Conservation (phyloP, 225 moss, liverwort and hornwort genomes). For the Asterella californica region DNA sequence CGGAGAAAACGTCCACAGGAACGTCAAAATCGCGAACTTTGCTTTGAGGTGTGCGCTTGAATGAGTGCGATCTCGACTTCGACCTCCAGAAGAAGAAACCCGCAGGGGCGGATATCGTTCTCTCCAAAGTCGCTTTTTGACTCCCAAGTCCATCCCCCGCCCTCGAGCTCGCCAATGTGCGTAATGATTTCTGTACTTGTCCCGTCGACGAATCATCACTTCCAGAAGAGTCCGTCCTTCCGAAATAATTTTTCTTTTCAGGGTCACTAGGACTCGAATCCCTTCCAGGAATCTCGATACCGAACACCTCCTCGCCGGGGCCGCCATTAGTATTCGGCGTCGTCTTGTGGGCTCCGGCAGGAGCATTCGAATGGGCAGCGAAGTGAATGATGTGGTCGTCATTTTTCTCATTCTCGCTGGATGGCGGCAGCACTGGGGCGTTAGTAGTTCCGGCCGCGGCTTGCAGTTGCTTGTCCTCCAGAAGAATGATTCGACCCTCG, state of each 20-base stretch:
- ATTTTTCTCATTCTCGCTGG: background rate
- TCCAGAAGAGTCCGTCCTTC: background rate
- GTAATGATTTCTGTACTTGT: background rate
- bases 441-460: background rate
- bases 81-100: slow-evolving; percentile 18
- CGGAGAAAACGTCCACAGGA: background rate
- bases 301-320: no score
- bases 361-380: no score
- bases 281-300: no score
- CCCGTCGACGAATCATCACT: background rate
- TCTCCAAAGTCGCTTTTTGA: background rate
- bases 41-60: background rate
- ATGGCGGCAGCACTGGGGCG: background rate
- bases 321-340: no score
- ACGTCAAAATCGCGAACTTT: background rate
- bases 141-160: background rate
- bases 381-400: background rate
- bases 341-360: background rate
- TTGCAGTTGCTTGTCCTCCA: slow-evolving; percentile 3
- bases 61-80: background rate
- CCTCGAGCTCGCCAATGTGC: no score
- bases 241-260: background rate
- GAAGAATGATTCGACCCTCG: slow-evolving; percentile 33
- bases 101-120: slow-evolving; percentile 35
- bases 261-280: background rate